Conservation (phyloP, 768 basidiomycete genomes). For the Erythrobasidium yunnanense region DNA sequence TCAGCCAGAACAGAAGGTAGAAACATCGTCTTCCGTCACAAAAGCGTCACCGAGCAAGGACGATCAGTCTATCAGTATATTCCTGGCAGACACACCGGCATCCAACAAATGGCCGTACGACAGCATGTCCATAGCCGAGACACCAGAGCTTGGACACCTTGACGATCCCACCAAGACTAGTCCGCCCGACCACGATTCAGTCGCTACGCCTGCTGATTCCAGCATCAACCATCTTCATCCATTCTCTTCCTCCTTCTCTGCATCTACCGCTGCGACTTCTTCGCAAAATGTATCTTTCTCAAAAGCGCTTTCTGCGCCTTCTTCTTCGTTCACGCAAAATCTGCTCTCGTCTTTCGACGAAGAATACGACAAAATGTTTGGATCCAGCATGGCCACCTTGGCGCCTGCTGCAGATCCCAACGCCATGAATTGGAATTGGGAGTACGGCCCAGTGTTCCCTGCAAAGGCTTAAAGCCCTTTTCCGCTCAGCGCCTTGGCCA, state of each 20-base stretch:
- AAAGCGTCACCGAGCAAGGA: no score
- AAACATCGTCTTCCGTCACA: no score
- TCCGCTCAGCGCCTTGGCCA: no score
- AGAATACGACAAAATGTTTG: constrained; percentile 17
- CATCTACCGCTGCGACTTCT: no score
- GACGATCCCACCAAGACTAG: constrained; percentile 19
- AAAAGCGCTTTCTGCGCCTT: background rate
- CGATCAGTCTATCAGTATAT: no score
- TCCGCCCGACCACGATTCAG: constrained; percentile 6
- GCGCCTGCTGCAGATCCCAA: background rate
- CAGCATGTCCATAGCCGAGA: constrained; percentile 8
- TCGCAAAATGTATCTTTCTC: background rate
- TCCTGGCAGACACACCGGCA: no score
- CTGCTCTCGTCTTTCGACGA: constrained; percentile 13
- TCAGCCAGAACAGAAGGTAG: no score
- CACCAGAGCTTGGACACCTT: constrained; percentile 1
- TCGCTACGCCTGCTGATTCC: constrained; percentile 9
- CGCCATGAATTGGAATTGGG: background rate
- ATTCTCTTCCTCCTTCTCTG: no score
- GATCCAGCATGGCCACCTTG: background rate
- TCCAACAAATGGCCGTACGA: background rate
- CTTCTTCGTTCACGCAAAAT: background rate
- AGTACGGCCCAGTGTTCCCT: background rate
- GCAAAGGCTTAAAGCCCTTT: no score
- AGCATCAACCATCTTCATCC: no score